phyloP scores from a whole-genome alignment of 78 protist genomes.

The Parvularia atlantis region DNA sequence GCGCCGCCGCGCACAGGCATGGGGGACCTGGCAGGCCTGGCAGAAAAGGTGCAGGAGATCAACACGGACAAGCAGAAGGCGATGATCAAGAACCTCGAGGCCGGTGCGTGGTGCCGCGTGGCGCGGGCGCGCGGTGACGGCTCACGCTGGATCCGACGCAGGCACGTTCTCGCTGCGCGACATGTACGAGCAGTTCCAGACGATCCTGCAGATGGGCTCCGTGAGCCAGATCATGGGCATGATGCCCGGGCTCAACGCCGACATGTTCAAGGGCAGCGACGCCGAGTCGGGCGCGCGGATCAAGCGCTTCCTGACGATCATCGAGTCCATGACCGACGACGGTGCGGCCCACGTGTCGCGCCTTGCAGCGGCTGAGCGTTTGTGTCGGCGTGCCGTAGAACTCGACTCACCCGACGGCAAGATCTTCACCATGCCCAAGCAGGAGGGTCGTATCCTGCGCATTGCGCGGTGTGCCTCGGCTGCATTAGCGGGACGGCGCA shows the following conservation, averaged over 20 bases:
- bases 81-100: slow-evolving; percentile 7
- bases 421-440: background rate
- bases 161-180: slow-evolving; percentile 88
- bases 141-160: background rate
- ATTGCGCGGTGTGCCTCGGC: slow-evolving; percentile 31
- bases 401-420: too few relatives aligned
- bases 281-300: slow-evolving; percentile 41
- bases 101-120: background rate
- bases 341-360: background rate
- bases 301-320: slow-evolving; percentile 66
- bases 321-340: slow-evolving; percentile 86
- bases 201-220: slow-evolving; percentile 78
- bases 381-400: too few relatives aligned
- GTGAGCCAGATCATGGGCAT: slow-evolving; percentile 53
- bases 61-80: slow-evolving; percentile 38
- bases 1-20: background rate
- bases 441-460: slow-evolving; percentile 12
- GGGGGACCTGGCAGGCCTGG: slow-evolving; percentile 74
- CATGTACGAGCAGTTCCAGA: slow-evolving; percentile 88
- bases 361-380: too few relatives aligned
- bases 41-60: slow-evolving; percentile 48
- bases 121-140: slow-evolving; percentile 12
- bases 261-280: slow-evolving; percentile 38
- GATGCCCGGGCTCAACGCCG: slow-evolving; percentile 48
- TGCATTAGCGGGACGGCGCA: too few relatives aligned